Evolutionary conservation across 2,329 filamentous ascomycete genomes (phyloP).

Genomic region (Hypocreales sp.): DNA sequence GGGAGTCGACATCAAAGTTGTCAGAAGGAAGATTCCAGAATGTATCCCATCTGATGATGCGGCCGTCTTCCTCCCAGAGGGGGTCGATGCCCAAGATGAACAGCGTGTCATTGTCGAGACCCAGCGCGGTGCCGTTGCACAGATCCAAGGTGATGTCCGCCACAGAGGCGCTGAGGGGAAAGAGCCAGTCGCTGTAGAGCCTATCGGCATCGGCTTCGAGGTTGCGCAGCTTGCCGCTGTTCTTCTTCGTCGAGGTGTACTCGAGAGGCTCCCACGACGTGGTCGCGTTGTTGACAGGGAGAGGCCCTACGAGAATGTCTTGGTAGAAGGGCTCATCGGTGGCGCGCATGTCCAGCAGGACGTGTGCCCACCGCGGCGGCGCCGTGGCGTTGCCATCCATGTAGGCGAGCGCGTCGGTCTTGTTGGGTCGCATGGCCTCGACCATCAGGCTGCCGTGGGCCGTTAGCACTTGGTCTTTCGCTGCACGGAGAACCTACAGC

Average conservation of each 20-base stretch:
- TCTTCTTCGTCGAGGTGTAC: neutral
- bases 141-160: neutral
- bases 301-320: constrained; percentile 32
- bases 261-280: neutral
- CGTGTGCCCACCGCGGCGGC: constrained; percentile 27
- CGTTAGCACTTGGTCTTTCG: too few species aligned
- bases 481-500: too few species aligned
- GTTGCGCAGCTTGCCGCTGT: neutral
- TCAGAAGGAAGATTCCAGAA: too few species aligned
- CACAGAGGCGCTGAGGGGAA: constrained; percentile 6
- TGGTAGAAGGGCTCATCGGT: constrained; percentile 19
- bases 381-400: constrained; percentile 20
- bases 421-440: constrained; percentile 24
- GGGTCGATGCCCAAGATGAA: constrained; percentile 8
- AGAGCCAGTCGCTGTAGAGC: neutral
- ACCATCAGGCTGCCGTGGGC: too few species aligned
- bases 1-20: constrained; percentile 16
- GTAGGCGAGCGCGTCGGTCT: constrained; percentile 29
- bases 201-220: neutral
- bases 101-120: neutral
- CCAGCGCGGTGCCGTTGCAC: neutral
- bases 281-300: constrained; percentile 26
- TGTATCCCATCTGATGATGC: neutral
- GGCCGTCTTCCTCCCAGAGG: constrained; percentile 19
- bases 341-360: constrained; percentile 23